phyloP scores from a whole-genome alignment of 306 rosid genomes.

The Alnus glutinosa region DNA sequence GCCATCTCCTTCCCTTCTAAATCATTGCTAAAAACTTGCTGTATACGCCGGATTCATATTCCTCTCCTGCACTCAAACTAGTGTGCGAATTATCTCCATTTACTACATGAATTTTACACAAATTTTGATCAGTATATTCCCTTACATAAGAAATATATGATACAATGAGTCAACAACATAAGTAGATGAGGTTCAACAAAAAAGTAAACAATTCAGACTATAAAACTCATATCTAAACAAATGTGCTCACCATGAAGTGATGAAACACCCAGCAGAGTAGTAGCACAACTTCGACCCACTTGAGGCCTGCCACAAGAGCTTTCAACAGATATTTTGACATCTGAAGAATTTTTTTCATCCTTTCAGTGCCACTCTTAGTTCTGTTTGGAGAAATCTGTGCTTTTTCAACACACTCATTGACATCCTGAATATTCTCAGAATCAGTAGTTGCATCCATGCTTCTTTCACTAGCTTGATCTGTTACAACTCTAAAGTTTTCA shows the following conservation, averaged over 20 bases:
- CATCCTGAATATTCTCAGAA: constrained; percentile 1
- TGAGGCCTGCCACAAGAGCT: not conserved
- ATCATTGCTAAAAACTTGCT: not conserved
- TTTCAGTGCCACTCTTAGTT: not conserved
- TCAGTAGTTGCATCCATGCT: not conserved
- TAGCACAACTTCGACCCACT: not conserved
- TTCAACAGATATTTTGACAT: not conserved
- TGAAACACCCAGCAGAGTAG: not conserved
- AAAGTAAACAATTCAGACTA: not conserved
- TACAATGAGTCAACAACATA: not conserved
- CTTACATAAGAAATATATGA: not conserved
- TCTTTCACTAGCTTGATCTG: constrained; percentile 11
- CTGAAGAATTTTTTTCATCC: constrained; percentile 2
- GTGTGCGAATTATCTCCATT: not conserved
- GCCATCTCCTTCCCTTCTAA: not conserved
- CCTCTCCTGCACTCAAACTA: constrained; percentile 5
- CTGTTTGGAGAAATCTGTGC: not conserved
- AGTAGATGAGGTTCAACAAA: not conserved
- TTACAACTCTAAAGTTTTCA: not conserved
- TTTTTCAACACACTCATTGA: constrained; percentile 1
- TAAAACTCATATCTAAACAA: not conserved
- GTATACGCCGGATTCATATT: not conserved
- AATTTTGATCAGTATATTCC: not conserved
- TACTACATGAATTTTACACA: not conserved
- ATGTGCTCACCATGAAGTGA: not conserved